Evolutionary conservation across 176 grass and related monocot genomes (phyloP), one percentile per base, ranked within the genome.

Genomic region (Microstegium vimineum): DNA sequence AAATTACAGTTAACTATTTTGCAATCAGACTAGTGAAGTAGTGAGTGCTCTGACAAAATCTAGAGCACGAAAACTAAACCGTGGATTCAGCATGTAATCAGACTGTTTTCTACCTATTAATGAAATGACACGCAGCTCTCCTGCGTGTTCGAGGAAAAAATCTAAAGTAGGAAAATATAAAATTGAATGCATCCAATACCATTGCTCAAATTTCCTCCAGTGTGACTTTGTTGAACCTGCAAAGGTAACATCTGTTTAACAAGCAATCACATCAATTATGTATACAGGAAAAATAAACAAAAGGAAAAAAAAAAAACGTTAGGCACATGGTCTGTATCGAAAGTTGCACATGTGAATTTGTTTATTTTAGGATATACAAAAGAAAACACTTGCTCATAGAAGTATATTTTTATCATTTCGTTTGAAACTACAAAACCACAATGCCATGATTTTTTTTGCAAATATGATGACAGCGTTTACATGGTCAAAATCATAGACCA

Each of bases 191-290:
- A 25, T 71, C 32, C 16, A 62, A 83, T 92, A 92, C 87, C 87
- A 23, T 78, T 62, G 70, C 26, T 83, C 25, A 52, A 72, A 57
- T 87, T 77, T 71, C 86, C 82, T 56, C 82, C 67, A 70, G 60
- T 57, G 63, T 86, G 32, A 30, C 30, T 82, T 56, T 77, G 72
- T 63, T 88, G 82, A 67, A 78, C 78, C 90, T 88, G 84, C 27
- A 76, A 83, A 83, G 71, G 57, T 17, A 84, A 79, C 16, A 43
- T 79, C 35, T 62, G 40, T 23, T 35, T 25, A 76, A 59, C 71
- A 69, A 75, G 6, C 67, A 74, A 66, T 28, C 47, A 82, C 20
- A 62, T 25, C 46, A 74, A 71, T 65, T 66, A 43, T 33, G 41
- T 26, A 76, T 8, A 80, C 5, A 57, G 13, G 51, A 13, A 27